Base-by-base conservation (phyloP, 2,329 filamentous ascomycete genomes). In the Hypocrella siamensis region DNA sequence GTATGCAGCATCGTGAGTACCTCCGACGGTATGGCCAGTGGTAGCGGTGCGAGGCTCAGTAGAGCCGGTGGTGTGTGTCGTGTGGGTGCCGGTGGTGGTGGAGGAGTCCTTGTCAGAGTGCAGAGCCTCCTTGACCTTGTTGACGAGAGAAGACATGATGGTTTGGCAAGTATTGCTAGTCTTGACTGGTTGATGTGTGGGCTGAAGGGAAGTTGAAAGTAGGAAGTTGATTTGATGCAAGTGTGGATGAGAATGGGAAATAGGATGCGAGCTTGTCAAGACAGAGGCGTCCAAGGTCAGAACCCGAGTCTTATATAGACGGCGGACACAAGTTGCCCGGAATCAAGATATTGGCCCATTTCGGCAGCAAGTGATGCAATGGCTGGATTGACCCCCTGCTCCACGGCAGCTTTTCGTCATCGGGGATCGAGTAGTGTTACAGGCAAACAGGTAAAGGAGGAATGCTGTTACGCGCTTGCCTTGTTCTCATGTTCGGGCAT, bases 41-140 rank as follows among this genome's bases (percentile, higher is more conserved):
- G 34, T 34, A 8, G 32, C 21, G 25, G n/a, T 25, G 19, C 31
- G 52, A 15, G 64, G 64, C 39, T 70, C 65, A 10, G 53, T 37
- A 18, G 62, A 59, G 48, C 69, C 67, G 31, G 54, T 22, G 34
- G 31, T 31, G 26, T 40, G 36, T 10, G 38, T 29, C 9, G 35
- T 33, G 19, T 31, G 27, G 6, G 33, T 35, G 8, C 26, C 29
- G 18, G 17, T 28, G 10, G 26, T 33, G 26, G 18, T 19, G 15
- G 11, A 10, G 6, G 43, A 38, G 39, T 39, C 33, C 22, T 62
- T 56, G 51, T 64, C 57, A 38, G 57, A 53, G 44, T 56, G 46
- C 36, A 71, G 49, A 39, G 57, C 64, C 4, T 71, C 65, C 62
- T 72, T 72, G 50, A 70, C 61, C 54, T 72, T 72, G 60, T 72